Base-by-base conservation (phyloP, 306 rosid genomes). In the Corylus heterophylla region DNA sequence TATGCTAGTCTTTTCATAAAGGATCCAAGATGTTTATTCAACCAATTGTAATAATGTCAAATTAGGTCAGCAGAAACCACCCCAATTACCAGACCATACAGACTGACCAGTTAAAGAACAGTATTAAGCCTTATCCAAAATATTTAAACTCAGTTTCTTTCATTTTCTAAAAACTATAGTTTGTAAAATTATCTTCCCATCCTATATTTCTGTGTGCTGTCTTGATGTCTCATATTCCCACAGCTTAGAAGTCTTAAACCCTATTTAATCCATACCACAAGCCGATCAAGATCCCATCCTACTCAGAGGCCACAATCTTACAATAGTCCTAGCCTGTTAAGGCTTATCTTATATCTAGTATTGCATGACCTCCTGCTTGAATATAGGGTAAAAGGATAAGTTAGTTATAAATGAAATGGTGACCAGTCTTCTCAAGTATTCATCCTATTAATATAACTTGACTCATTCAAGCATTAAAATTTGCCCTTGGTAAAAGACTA, bases 11-110 rank as follows among this genome's bases (percentile, higher is more conserved):
- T 64, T 13, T 14, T 64, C 48, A 20, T 14, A 63, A 3, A 35
- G 45, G 44, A 29, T 63, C 69, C n/a, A 63, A 63, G 42, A 31
- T 63, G 3, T 8, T 56, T 5, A 62, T 62, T 29, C 44, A 0
- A 31, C 45, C 44, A 64, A 64, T 64, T 35, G 44, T 35, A 64
- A 64, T 64, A n/a, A 64, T 37, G 70, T 31, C 70, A 64, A 37
- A 64, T 25, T 25, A 20, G 11, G 22, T 64, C 35, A 37, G 45
- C 22, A 64, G 45, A 31, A 64, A 64, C n/a, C 47, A 9, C n/a
- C 16, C 45, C 45, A 64, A 14, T 31, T 12, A 64, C 22, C 18
- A 64, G 35, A 14, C 69, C 44, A 31, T 2, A 63, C 45, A 63
- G 29, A 2, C 44, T 10, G 1, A 13, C 47, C 69, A 31, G 16